Conservation (phyloP, 1,284 basidiomycete genomes). For the Ustilago shanxiensis region DNA sequence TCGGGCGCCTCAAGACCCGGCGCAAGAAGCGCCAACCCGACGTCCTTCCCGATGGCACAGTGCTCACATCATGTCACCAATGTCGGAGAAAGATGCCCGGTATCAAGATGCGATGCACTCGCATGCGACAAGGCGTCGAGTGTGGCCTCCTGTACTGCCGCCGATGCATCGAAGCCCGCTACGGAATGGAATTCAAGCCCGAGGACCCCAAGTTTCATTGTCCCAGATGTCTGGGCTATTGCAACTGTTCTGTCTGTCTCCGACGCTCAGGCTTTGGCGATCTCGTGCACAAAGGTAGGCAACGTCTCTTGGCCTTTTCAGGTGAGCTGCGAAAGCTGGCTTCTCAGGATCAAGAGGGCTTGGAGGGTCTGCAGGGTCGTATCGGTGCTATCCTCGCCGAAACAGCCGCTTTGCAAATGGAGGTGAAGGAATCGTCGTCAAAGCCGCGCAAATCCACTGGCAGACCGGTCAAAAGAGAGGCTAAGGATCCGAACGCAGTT, state of each 20-base stretch:
- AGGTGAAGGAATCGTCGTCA: background rate
- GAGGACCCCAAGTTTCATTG: conserved; percentile 31
- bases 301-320: conserved; percentile 22
- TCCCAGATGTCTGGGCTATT: conserved; percentile 48
- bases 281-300: conserved; percentile 15
- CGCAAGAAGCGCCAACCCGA: conserved; percentile 17
- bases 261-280: conserved; percentile 31
- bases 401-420: background rate
- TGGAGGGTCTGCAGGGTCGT: conserved; percentile 13
- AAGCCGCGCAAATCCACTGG: conserved; percentile 1
- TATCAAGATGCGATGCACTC: conserved; percentile 49
- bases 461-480: conserved; percentile 7
- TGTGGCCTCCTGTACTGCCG: conserved; percentile 44
- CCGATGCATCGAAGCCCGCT: conserved; percentile 38
- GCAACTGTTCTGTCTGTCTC: conserved; percentile 54
- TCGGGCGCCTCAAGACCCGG: conserved; percentile 15
- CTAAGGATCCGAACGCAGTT: background rate
- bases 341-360: background rate
- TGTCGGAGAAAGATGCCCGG: conserved; percentile 44
- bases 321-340: conserved; percentile 16
- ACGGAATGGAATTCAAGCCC: conserved; percentile 35
- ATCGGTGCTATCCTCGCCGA: conserved; percentile 13
- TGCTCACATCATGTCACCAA: conserved; percentile 49
- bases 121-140: conserved; percentile 12
- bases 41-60: conserved; percentile 29